Conservation (phyloP, 2,329 filamentous ascomycete genomes). For the Penicillium sp. region DNA sequence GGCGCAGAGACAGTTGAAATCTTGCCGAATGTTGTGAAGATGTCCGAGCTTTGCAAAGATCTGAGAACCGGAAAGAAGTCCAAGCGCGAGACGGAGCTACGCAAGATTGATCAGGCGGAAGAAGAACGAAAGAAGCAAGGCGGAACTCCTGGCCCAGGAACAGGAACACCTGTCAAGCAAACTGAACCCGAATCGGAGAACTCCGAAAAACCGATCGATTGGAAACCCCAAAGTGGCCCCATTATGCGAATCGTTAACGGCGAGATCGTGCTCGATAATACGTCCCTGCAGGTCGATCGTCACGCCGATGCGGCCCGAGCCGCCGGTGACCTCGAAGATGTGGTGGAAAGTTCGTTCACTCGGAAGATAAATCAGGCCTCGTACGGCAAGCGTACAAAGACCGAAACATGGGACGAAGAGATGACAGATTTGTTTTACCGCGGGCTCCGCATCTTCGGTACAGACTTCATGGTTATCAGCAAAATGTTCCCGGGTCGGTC, state of each 20-base stretch:
- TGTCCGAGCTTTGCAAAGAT: conserved; percentile 59
- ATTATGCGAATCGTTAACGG: conserved; percentile 58
- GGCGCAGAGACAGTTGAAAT: conserved; percentile 53
- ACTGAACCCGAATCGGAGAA: conserved; percentile 24
- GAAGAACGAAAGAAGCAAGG: conserved; percentile 46
- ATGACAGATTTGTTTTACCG: conserved; percentile 63
- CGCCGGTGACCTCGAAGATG: conserved; percentile 47
- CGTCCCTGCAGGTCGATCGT: conserved; percentile 56
- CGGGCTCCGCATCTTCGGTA: conserved; percentile 62
- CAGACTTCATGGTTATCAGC: conserved; percentile 64
- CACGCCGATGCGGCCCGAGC: conserved; percentile 53
- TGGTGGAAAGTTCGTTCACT: conserved; percentile 49
- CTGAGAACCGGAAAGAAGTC: conserved; percentile 57
- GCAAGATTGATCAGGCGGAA: conserved; percentile 57
- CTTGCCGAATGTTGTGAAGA: conserved; percentile 54
- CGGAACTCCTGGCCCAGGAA: conserved; percentile 26
- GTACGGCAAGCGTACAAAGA: conserved; percentile 53
- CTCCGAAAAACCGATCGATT: conserved; percentile 22
- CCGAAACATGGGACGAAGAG: conserved; percentile 57
- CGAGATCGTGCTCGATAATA: conserved; percentile 55
- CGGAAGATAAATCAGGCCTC: conserved; percentile 49
- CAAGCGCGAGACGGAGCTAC: conserved; percentile 57
- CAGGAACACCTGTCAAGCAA: conserved; percentile 30
- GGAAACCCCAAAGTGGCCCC: conserved; percentile 41
- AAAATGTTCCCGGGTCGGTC: conserved; percentile 61